These are phyloP conservation scores for Coemansia sp. DNA, from an alignment of 192 early-diverging fungal genomes.

Conservation along the genomic window DNA sequence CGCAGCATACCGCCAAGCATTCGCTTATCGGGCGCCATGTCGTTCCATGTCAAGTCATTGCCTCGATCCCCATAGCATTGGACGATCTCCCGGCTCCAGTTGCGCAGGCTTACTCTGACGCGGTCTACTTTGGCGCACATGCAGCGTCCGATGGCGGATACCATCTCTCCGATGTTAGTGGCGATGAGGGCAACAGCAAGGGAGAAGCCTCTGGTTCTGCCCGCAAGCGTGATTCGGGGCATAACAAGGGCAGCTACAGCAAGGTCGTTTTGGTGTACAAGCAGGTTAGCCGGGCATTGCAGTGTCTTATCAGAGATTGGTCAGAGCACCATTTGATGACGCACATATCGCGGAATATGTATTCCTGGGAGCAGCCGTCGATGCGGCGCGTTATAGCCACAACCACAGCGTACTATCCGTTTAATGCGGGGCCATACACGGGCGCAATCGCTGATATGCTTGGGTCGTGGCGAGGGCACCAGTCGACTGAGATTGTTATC, in stretches of 20 bases:
- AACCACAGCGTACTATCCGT: slow-evolving; percentile 45
- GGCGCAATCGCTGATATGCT: slow-evolving; percentile 31
- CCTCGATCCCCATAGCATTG: slow-evolving; percentile 42
- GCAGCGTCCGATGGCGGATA: slow-evolving; percentile 48
- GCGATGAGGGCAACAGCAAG: not conserved
- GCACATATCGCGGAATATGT: slow-evolving; percentile 47
- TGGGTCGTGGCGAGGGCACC: slow-evolving; percentile 36
- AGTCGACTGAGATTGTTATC: slow-evolving; percentile 43
- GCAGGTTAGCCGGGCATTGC: slow-evolving; percentile 42
- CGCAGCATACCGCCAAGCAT: slow-evolving; percentile 10
- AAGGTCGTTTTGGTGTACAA: slow-evolving; percentile 47
- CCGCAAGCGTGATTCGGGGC: not conserved
- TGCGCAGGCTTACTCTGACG: slow-evolving; percentile 37
- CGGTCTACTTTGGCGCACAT: slow-evolving; percentile 43
- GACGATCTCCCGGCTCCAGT: slow-evolving; percentile 37
- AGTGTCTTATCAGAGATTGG: slow-evolving; percentile 52
- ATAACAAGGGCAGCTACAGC: slow-evolving; percentile 30
- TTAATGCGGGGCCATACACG: slow-evolving; percentile 40
- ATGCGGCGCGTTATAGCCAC: slow-evolving; percentile 39
- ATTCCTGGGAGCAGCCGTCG: slow-evolving; percentile 40
- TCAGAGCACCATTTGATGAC: slow-evolving; percentile 53
- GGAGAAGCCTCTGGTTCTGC: not conserved
- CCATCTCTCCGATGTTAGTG: slow-evolving; percentile 15
- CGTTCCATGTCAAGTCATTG: slow-evolving; percentile 50
- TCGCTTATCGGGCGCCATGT: slow-evolving; percentile 46